Evolutionary conservation across 441 rosid genomes (phyloP).

Genomic region (Lepidium campestre): DNA sequence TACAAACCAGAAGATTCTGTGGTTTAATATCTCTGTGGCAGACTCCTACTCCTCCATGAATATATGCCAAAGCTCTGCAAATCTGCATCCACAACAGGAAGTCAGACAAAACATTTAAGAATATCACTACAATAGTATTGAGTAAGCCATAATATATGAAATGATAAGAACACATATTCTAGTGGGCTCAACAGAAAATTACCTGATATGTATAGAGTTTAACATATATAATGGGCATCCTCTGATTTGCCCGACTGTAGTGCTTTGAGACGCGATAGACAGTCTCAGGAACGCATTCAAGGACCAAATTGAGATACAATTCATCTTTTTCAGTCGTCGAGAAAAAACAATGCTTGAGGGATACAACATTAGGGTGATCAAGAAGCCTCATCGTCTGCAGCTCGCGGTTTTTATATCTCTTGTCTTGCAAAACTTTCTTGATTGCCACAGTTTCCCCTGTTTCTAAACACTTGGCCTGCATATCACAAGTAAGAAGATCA

Average conservation of each 20-base stretch:
- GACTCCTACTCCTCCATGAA: slow-evolving; percentile 45
- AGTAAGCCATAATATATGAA: background rate
- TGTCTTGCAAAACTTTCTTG: slow-evolving; percentile 36
- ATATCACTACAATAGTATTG: background rate
- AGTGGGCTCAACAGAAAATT: background rate
- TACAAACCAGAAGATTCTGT: slow-evolving; percentile 40
- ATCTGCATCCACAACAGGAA: slow-evolving; percentile 28
- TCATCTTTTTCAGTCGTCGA: slow-evolving; percentile 41
- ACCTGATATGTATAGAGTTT: slow-evolving; percentile 50
- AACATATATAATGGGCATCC: slow-evolving; percentile 41
- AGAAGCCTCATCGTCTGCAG: slow-evolving; percentile 49
- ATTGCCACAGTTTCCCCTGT: slow-evolving; percentile 46
- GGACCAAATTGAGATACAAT: slow-evolving; percentile 42
- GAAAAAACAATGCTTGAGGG: slow-evolving; percentile 80
- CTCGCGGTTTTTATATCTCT: slow-evolving; percentile 48
- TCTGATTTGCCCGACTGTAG: slow-evolving; percentile 34
- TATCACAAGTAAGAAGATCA: background rate
- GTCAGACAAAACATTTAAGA: background rate
- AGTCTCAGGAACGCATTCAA: slow-evolving; percentile 48
- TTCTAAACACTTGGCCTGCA: slow-evolving; percentile 46
- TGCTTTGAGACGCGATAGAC: slow-evolving; percentile 43
- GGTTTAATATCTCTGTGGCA: slow-evolving; percentile 51
- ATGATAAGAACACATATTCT: background rate
- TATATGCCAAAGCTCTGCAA: slow-evolving; percentile 42
- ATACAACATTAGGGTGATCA: slow-evolving; percentile 49